A percentile compares a stretch with the other conserved stretches of the same genome.
These are phyloP conservation scores for Nelumbo lutea DNA, from an alignment of 164 flowering plant species.

Conservation along the genomic window DNA sequence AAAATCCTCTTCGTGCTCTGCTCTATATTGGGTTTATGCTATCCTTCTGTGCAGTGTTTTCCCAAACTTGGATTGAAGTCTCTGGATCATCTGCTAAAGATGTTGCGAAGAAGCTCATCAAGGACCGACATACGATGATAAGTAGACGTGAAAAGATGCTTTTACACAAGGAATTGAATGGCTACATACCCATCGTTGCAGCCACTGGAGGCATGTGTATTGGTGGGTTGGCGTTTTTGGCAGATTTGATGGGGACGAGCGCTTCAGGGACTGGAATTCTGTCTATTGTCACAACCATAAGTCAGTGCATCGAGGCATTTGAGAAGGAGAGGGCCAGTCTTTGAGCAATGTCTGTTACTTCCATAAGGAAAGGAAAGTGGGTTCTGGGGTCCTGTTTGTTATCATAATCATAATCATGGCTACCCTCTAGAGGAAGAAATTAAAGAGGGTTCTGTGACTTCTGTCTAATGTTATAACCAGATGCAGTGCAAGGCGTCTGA, in stretches of 20 bases:
- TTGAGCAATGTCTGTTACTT: too few species aligned
- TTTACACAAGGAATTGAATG: constrained; percentile 45
- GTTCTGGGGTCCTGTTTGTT: too few species aligned
- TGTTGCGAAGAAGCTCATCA: constrained; percentile 34
- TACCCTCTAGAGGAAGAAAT: too few species aligned
- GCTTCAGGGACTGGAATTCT: constrained; percentile 54
- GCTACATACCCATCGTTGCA: constrained; percentile 58
- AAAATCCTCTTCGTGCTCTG: constrained; percentile 70
- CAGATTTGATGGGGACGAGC: constrained; percentile 56
- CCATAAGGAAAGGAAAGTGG: too few species aligned
- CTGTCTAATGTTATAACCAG: too few species aligned
- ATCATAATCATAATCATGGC: too few species aligned
- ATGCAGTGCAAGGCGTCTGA: too few species aligned
- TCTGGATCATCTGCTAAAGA: constrained; percentile 73
- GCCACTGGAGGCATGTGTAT: constrained; percentile 63
- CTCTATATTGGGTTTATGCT: constrained; percentile 77
- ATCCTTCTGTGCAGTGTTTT: constrained; percentile 76
- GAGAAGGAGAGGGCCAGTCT: constrained; percentile 50
- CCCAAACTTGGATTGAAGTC: constrained; percentile 91
- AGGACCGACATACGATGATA: constrained; percentile 63
- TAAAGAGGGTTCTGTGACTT: too few species aligned
- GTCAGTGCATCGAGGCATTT: constrained; percentile 49
- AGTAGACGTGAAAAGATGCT: constrained; percentile 49
- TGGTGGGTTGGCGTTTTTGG: constrained; percentile 52
- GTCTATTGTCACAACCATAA: constrained; percentile 45